Evolutionary conservation across 441 rosid genomes (phyloP).

Genomic region (Arabidopsis hybrid): DNA sequence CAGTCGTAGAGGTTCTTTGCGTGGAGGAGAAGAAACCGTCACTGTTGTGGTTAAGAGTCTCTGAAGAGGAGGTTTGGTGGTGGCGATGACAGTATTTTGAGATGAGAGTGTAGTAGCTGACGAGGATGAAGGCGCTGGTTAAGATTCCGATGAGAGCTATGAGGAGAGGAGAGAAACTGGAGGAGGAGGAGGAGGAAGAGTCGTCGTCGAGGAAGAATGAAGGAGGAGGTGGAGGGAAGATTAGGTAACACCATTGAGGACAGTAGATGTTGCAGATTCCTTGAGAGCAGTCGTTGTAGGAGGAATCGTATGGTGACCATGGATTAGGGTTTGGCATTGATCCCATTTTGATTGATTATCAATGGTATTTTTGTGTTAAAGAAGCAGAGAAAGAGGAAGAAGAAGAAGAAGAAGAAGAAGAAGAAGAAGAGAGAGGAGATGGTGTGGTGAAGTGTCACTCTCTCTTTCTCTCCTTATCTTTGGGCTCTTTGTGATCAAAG

Average conservation of each 20-base stretch:
- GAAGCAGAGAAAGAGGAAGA: not conserved
- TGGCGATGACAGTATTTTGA: slow-evolving; percentile 63
- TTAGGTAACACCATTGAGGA: slow-evolving; percentile 82
- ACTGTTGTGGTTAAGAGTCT: slow-evolving; percentile 31
- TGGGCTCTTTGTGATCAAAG: not conserved
- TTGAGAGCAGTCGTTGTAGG: slow-evolving; percentile 78
- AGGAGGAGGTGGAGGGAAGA: slow-evolving; percentile 89
- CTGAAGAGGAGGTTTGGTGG: slow-evolving; percentile 33
- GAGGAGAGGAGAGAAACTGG: slow-evolving; percentile 76
- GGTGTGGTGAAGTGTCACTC: slow-evolving; percentile 49
- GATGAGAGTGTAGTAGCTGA: slow-evolving; percentile 75
- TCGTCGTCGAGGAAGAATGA: slow-evolving; percentile 48
- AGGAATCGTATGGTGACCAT: slow-evolving; percentile 68
- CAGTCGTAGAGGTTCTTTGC: not conserved
- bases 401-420: slow-evolving; percentile 37
- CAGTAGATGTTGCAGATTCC: slow-evolving; percentile 84
- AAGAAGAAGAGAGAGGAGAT: slow-evolving; percentile 11
- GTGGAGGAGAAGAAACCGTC: slow-evolving; percentile 35
- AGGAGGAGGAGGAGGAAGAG: slow-evolving; percentile 40
- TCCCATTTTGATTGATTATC: slow-evolving; percentile 50
- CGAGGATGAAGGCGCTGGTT: slow-evolving; percentile 70
- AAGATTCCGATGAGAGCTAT: slow-evolving; percentile 80
- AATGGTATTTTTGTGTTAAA: slow-evolving; percentile 24
- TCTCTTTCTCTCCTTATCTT: slow-evolving; percentile 41
- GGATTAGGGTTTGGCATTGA: slow-evolving; percentile 64